These are phyloP conservation scores for Phyllostachys edulis DNA, from an alignment of 176 grass and related monocot species.

Conservation along the genomic window DNA sequence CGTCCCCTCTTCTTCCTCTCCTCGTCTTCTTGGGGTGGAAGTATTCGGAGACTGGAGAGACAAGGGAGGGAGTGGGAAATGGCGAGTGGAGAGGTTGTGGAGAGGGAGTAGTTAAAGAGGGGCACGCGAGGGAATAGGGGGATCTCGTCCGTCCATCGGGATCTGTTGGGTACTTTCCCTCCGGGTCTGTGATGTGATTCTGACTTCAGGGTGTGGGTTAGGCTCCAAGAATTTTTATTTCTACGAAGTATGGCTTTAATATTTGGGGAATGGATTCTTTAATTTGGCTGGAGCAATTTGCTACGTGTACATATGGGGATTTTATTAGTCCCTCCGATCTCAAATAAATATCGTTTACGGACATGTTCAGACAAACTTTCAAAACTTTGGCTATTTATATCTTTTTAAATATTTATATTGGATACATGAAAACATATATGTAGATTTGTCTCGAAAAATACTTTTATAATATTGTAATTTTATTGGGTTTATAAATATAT, in stretches of 20 bases:
- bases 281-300: not conserved
- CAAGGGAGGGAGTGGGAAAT: not conserved
- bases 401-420: too few species aligned
- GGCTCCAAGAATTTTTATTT: not conserved
- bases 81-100: not conserved
- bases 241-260: not conserved
- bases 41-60: not conserved
- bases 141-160: slow-evolving; percentile 56
- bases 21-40: not conserved
- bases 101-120: slow-evolving; percentile 31
- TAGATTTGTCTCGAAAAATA: too few species aligned
- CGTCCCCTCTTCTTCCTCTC: not conserved
- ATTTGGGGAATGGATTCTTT: not conserved
- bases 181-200: slow-evolving; percentile 5
- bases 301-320: not conserved
- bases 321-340: not conserved
- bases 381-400: too few species aligned
- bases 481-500: too few species aligned
- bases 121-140: not conserved
- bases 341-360: too few species aligned
- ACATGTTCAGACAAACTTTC: too few species aligned
- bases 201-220: not conserved
- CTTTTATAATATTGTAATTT: too few species aligned
- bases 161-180: slow-evolving; percentile 28
- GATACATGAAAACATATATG: too few species aligned